Base-by-base conservation (phyloP, 2,329 filamentous ascomycete genomes). In the Ciborinia camelliae region DNA sequence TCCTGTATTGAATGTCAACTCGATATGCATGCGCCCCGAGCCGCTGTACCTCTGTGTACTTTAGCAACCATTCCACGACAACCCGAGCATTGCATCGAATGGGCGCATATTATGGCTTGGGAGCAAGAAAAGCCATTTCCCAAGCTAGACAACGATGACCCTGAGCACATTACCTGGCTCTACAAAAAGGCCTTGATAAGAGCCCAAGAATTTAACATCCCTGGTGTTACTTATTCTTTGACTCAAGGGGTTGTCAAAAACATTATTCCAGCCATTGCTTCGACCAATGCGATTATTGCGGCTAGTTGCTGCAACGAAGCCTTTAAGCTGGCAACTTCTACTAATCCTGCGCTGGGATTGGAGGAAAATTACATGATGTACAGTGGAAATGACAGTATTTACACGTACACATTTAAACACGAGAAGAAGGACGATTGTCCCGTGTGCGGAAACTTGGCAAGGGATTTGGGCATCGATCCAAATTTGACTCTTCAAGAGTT, bases 341-440 rank as follows among this genome's bases (percentile, higher is more conserved):
- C 89, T 45, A 95, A 94, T 39, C 92, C 94, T 0, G 89, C 87
- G 68, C 82, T 99, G 20, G 90, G 90, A 15, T 82, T 86, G 68
- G 87, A 89, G 52, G 89, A 89, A 64, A 96, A 97, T 76, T 99
- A 99, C 79, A 98, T 98, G 93, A 97, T 97, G 91, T 99, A 99
- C 77, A 97, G 92, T 15, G 95, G 96, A 54, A 93, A 98, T 73
- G 94, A 96, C 73, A 86, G 90, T 70, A 90, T 99, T 70, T 99
- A 99, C 80, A 99, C 95, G 0, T 97, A 97, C 77, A 99, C 95
- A 0, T 99, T 98, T 76, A 89, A 92, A 73, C 92, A 97, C 73
- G 90, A 97, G 78, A 91, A 90, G 80, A 98, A 97, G 77, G 84
- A 89, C 20, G 95, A 98, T 77, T 99, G 95, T 70, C 92, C 95